Conservation (phyloP, 2,329 filamentous ascomycete species). For the Amauroascus verrucosus region DNA sequence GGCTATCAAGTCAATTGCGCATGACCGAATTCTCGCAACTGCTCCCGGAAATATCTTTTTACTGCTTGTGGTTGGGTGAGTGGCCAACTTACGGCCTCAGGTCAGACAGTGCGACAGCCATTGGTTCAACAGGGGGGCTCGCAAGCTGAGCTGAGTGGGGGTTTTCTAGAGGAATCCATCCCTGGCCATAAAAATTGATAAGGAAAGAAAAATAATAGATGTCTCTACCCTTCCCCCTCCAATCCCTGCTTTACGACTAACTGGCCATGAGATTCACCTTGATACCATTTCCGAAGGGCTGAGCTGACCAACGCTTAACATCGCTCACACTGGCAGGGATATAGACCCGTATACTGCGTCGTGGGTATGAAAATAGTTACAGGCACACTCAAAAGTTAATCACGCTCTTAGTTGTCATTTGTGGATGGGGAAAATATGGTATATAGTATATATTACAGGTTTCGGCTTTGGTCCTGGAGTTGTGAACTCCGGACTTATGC, state of each 20-base stretch:
- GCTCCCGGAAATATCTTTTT: neutral
- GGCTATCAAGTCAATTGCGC: neutral
- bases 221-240: neutral
- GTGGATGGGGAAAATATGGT: neutral
- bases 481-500: slow-evolving; percentile 1
- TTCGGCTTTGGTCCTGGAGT: neutral
- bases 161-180: neutral
- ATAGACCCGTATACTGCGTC: neutral
- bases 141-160: neutral
- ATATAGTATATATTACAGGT: slow-evolving; percentile 1
- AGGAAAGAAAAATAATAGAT: neutral
- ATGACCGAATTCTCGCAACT: neutral
- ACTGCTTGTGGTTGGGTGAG: neutral
- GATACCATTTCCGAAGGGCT: slow-evolving; percentile 2
- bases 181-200: neutral
- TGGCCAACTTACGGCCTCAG: neutral
- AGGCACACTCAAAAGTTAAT: slow-evolving; percentile 1
- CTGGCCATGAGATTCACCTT: neutral
- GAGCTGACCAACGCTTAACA: slow-evolving; percentile 7
- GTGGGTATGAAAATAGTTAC: neutral
- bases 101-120: neutral
- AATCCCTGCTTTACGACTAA: slow-evolving; percentile 1
- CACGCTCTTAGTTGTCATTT: neutral
- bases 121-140: neutral
- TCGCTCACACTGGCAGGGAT: slow-evolving; percentile 1